Evolutionary conservation across 2,329 filamentous ascomycete genomes (phyloP).

Genomic region (Pseudogymnoascus sp.): DNA sequence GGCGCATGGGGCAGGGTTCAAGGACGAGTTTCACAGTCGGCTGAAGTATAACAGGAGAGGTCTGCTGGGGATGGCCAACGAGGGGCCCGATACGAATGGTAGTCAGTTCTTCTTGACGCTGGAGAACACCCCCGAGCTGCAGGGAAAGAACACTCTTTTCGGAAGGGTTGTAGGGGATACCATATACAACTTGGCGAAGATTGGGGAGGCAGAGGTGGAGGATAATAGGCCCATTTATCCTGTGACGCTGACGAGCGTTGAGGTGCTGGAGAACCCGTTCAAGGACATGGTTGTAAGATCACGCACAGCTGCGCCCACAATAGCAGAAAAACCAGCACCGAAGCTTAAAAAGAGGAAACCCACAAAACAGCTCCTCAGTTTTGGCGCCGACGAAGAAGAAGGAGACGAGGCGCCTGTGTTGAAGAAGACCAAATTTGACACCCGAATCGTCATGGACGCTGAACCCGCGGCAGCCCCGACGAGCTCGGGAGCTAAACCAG

Average conservation of each 20-base stretch:
- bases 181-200: slow-evolving; percentile 91
- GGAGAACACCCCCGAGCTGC: slow-evolving; percentile 74
- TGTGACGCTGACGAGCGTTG: slow-evolving; percentile 63
- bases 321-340: slow-evolving; percentile 38
- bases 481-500: slow-evolving; percentile 22
- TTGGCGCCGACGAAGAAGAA: slow-evolving; percentile 56
- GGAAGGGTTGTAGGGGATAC: slow-evolving; percentile 87
- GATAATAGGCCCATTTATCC: slow-evolving; percentile 83
- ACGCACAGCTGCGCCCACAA: slow-evolving; percentile 43
- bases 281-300: slow-evolving; percentile 68
- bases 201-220: slow-evolving; percentile 77
- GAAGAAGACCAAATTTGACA: slow-evolving; percentile 74
- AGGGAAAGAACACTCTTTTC: slow-evolving; percentile 87
- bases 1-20: slow-evolving; percentile 50
- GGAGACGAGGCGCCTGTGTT: slow-evolving; percentile 47
- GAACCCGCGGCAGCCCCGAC: slow-evolving; percentile 29
- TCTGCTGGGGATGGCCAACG: slow-evolving; percentile 92
- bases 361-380: slow-evolving; percentile 70
- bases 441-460: slow-evolving; percentile 57
- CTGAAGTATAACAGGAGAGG: slow-evolving; percentile 89
- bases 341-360: slow-evolving; percentile 64
- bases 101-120: slow-evolving; percentile 97
- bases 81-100: slow-evolving; percentile 73
- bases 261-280: slow-evolving; percentile 75
- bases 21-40: slow-evolving; percentile 84